phyloP scores from a whole-genome alignment of 257 asterid species.

The Rhazya stricta region DNA sequence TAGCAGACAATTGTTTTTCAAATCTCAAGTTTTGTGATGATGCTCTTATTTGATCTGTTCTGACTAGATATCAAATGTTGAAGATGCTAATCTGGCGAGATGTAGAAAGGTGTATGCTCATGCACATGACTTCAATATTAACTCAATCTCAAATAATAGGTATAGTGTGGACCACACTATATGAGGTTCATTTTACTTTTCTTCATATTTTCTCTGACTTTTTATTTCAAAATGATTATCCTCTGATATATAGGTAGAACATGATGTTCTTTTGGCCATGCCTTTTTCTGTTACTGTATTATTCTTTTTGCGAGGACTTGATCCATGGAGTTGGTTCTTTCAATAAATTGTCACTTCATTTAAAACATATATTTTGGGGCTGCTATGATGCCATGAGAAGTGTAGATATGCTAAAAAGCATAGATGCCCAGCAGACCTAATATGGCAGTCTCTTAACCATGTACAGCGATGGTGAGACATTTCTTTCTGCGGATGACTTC shows the following conservation, averaged over 20 bases:
- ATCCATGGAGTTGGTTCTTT: background rate
- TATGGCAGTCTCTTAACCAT: background rate
- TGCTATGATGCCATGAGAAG: background rate
- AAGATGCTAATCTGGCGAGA: slow-evolving; percentile 48
- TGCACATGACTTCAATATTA: slow-evolving; percentile 72
- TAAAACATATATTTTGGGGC: background rate
- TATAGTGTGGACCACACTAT: slow-evolving; percentile 13
- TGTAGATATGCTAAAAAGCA: background rate
- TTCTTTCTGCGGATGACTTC: slow-evolving; percentile 78
- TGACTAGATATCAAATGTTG: slow-evolving; percentile 38
- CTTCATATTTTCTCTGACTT: background rate
- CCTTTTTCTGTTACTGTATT: background rate
- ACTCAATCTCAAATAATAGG: slow-evolving; percentile 76
- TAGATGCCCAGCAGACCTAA: background rate
- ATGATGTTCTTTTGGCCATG: background rate
- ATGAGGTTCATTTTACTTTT: slow-evolving; percentile 6
- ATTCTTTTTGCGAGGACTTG: background rate
- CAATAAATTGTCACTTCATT: background rate
- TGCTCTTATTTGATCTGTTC: slow-evolving; percentile 10
- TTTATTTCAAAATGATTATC: slow-evolving; percentile 2
- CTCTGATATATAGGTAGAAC: background rate
- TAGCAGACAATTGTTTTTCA: background rate
- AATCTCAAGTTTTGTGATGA: background rate
- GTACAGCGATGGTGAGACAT: slow-evolving; percentile 80
- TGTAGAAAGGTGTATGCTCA: slow-evolving; percentile 62